phyloP scores from a whole-genome alignment of 331 rosid genomes.

The Malus hybrid region DNA sequence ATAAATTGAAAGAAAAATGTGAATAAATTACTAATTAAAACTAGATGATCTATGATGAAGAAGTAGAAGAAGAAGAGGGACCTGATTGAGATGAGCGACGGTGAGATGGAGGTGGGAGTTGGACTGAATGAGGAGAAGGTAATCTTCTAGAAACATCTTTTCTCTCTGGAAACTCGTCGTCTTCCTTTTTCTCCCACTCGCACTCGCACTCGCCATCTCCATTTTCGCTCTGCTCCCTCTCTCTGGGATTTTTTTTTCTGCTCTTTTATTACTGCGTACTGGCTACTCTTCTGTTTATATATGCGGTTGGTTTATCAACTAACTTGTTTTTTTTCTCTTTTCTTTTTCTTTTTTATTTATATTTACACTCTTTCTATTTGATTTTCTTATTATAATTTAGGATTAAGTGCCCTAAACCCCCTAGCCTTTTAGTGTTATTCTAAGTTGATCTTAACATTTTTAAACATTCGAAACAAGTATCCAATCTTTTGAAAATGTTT shows the following conservation, averaged over 20 bases:
- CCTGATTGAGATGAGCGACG: conserved; percentile 51
- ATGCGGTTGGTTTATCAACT: too few relatives aligned
- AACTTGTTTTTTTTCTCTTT: too few relatives aligned
- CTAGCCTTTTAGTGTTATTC: too few relatives aligned
- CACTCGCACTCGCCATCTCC: conserved; percentile 4
- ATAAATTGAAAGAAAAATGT: not conserved
- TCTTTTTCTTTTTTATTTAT: too few relatives aligned
- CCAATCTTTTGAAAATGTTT: too few relatives aligned
- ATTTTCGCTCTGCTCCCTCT: not conserved
- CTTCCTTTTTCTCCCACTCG: not conserved
- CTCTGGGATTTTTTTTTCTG: not conserved
- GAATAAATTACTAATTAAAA: not conserved
- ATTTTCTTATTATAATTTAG: too few relatives aligned
- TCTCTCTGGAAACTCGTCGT: conserved; percentile 8
- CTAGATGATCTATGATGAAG: not conserved
- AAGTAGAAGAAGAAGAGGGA: not conserved
- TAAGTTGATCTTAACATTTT: too few relatives aligned
- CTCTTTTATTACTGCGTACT: not conserved
- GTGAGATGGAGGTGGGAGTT: conserved; percentile 31
- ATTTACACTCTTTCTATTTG: too few relatives aligned
- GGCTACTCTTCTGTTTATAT: not conserved
- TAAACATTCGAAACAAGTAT: too few relatives aligned
- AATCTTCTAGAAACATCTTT: conserved; percentile 46
- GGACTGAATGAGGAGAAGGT: conserved; percentile 41
- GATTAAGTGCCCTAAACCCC: too few relatives aligned